Evolutionary conservation across 2,329 filamentous ascomycete species (phyloP).

Genomic region (Xylaria sp.): DNA sequence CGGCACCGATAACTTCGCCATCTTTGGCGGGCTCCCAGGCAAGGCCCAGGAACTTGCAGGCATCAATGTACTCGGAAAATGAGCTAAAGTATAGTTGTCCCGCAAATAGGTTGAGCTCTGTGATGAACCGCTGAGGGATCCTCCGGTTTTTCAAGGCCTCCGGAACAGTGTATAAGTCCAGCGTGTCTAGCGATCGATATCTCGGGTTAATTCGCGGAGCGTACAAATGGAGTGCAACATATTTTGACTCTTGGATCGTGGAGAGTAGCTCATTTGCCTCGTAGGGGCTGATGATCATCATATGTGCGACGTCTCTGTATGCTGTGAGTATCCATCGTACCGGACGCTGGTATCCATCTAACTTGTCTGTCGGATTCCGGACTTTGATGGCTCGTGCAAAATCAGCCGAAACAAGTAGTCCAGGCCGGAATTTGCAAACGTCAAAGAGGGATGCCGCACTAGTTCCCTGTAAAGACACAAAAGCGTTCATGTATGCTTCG

Average conservation of each 20-base stretch:
- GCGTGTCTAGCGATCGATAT: constrained; percentile 30
- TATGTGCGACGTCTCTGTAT: constrained; percentile 49
- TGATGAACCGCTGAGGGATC: constrained; percentile 33
- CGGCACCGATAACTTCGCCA: constrained; percentile 40
- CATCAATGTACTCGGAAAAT: constrained; percentile 62
- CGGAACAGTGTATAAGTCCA: constrained; percentile 40
- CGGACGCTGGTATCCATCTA: constrained; percentile 21
- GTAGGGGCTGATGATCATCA: constrained; percentile 44
- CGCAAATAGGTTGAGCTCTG: constrained; percentile 71
- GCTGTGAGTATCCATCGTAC: constrained; percentile 31
- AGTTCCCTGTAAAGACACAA: constrained; percentile 11
- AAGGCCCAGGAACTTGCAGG: constrained; percentile 64
- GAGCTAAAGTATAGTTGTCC: constrained; percentile 72
- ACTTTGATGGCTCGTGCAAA: constrained; percentile 17
- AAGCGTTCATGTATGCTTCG: constrained; percentile 21
- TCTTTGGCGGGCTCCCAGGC: constrained; percentile 42
- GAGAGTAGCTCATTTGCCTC: constrained; percentile 41
- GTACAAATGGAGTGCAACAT: constrained; percentile 41
- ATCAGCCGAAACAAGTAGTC: constrained; percentile 19
- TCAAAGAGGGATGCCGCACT: constrained; percentile 20
- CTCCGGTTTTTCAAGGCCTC: constrained; percentile 6
- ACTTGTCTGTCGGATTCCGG: background rate
- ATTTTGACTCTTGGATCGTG: constrained; percentile 11
- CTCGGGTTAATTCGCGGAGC: constrained; percentile 32
- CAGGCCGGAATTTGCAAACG: background rate